These are phyloP conservation scores for Protea cynaroides DNA, from an alignment of 164 flowering plant species.

Conservation along the genomic window DNA sequence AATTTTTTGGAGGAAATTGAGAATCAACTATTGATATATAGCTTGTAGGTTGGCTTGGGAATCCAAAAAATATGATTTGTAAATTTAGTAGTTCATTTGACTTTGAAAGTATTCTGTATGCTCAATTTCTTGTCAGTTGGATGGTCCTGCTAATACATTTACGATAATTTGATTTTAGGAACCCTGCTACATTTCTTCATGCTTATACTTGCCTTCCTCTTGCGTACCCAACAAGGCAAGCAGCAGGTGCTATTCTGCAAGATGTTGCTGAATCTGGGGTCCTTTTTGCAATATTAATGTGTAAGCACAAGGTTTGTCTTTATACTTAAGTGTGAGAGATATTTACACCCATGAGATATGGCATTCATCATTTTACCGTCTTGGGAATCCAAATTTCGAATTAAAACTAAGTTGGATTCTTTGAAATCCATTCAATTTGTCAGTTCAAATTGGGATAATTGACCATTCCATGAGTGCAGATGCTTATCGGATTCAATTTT, in stretches of 20 bases:
- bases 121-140: not conserved
- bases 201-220: slow-evolving; percentile 82
- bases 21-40: too few species aligned
- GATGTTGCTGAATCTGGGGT: slow-evolving; percentile 98
- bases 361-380: not conserved
- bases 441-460: too few species aligned
- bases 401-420: too few species aligned
- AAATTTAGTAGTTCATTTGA: not conserved
- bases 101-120: not conserved
- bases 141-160: not conserved
- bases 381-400: too few species aligned
- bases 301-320: slow-evolving; percentile 76
- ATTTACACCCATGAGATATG: not conserved
- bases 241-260: slow-evolving; percentile 96
- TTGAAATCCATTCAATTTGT: too few species aligned
- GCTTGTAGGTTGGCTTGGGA: too few species aligned
- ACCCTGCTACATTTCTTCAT: slow-evolving; percentile 81
- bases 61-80: too few species aligned
- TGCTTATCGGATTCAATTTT: too few species aligned
- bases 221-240: slow-evolving; percentile 85
- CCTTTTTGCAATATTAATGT: slow-evolving; percentile 93
- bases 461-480: too few species aligned
- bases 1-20: too few species aligned
- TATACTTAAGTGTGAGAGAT: not conserved
- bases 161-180: slow-evolving; percentile 29